Evolutionary conservation across 257 asterid species (phyloP).

Genomic region (Oldenlandia corymbosa): DNA sequence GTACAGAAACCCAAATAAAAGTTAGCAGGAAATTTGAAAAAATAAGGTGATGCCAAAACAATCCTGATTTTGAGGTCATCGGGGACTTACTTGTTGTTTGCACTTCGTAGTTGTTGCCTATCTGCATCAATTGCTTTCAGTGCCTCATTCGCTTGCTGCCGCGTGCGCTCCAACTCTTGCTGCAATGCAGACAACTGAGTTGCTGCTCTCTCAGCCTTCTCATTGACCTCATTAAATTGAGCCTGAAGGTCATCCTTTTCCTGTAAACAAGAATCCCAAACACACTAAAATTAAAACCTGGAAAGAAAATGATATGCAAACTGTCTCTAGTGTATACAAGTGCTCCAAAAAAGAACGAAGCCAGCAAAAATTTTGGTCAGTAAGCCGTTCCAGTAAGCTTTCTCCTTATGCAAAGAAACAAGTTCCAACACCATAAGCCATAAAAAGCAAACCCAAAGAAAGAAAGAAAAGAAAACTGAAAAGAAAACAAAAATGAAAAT

Average conservation of each 20-base stretch:
- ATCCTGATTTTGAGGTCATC: not conserved
- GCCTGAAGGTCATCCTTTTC: slow-evolving; percentile 93
- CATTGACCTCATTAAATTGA: slow-evolving; percentile 70
- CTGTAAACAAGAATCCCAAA: slow-evolving; percentile 40
- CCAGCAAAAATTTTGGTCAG: not conserved
- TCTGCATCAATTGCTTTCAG: slow-evolving; percentile 84
- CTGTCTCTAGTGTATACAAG: not conserved
- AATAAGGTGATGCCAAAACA: not conserved
- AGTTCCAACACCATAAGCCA: not conserved
- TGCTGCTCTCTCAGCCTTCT: slow-evolving; percentile 72
- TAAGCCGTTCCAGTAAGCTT: not conserved
- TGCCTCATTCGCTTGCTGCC: slow-evolving; percentile 90
- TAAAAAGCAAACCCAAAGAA: not conserved
- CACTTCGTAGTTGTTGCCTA: slow-evolving; percentile 85
- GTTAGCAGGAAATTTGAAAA: not conserved
- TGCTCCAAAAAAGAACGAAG: not conserved
- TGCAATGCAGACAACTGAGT: slow-evolving; percentile 72
- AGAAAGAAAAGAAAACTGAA: not conserved
- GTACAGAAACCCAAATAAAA: too few relatives aligned
- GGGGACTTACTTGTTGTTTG: slow-evolving; percentile 74
- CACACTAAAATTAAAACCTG: slow-evolving; percentile 17
- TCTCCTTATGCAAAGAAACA: not conserved
- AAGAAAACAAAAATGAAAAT: too few relatives aligned
- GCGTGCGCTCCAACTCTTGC: slow-evolving; percentile 87
- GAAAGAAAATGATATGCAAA: not conserved